phyloP scores from a whole-genome alignment of 805 yeast species.

The Starmerella stigmatis region DNA sequence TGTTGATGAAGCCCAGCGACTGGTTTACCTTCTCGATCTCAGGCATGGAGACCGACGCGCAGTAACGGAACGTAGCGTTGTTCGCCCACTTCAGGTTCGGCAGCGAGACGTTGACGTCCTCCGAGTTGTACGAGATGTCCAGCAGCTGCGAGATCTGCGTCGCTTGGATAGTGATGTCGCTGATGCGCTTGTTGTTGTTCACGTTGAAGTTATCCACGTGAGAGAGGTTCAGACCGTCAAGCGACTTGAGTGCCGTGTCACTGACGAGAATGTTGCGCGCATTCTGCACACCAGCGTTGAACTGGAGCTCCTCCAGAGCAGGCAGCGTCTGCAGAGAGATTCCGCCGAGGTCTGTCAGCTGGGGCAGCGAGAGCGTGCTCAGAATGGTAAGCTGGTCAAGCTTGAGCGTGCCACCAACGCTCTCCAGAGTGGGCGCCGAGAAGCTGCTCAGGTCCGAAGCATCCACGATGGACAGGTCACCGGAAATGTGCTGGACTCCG shows the following conservation, averaged over 20 bases:
- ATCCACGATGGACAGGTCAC: constrained; percentile 57
- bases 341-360: constrained; percentile 70
- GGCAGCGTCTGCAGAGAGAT: constrained; percentile 77
- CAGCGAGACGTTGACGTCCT: constrained; percentile 47
- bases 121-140: constrained; percentile 78
- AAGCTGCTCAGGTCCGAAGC: constrained; percentile 53
- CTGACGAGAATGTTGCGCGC: constrained; percentile 53
- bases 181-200: constrained; percentile 79
- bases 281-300: constrained; percentile 57
- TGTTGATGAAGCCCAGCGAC: constrained; percentile 70
- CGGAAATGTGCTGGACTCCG: constrained; percentile 67
- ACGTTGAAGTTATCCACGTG: constrained; percentile 41
- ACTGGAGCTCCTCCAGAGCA: constrained; percentile 60
- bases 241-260: constrained; percentile 35
- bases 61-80: constrained; percentile 76
- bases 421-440: constrained; percentile 67
- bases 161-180: constrained; percentile 54
- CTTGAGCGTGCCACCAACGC: constrained; percentile 60
- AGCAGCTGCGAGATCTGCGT: constrained; percentile 62
- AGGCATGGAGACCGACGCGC: constrained; percentile 59
- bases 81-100: constrained; percentile 67
- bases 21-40: constrained; percentile 64
- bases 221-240: constrained; percentile 33
- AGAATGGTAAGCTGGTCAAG: constrained; percentile 58
- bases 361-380: constrained; percentile 59